These are phyloP conservation scores for Ceratocystis lukuohia DNA, from an alignment of 2,329 filamentous ascomycete species.

Conservation along the genomic window DNA sequence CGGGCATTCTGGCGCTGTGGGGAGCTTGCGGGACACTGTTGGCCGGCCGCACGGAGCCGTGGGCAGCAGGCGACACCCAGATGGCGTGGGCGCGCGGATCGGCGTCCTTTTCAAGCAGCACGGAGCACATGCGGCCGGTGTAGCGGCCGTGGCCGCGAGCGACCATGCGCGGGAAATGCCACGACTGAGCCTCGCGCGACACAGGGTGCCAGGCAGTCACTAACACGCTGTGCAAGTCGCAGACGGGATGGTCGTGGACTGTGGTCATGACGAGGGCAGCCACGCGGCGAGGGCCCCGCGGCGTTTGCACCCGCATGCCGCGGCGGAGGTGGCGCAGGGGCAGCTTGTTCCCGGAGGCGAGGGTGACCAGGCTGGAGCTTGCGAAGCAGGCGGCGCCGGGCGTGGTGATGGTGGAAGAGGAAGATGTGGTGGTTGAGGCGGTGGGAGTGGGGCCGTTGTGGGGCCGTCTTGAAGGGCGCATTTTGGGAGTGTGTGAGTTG, in stretches of 20 bases:
- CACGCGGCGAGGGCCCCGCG: slow-evolving; percentile 36
- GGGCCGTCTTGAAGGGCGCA: slow-evolving; percentile 2
- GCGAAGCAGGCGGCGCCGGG: slow-evolving; percentile 38
- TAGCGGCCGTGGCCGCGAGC: slow-evolving; percentile 29
- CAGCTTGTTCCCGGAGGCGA: slow-evolving; percentile 31
- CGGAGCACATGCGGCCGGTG: slow-evolving; percentile 42
- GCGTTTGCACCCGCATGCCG: slow-evolving; percentile 39
- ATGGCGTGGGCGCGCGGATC: slow-evolving; percentile 38
- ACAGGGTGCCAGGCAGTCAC: slow-evolving; percentile 51
- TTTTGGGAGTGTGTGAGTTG: neutral
- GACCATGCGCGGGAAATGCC: slow-evolving; percentile 35
- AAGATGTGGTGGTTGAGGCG: slow-evolving; percentile 25
- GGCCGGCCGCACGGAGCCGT: neutral
- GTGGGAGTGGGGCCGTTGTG: neutral
- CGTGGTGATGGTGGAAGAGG: slow-evolving; percentile 19
- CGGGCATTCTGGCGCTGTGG: neutral
- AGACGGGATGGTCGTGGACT: slow-evolving; percentile 31
- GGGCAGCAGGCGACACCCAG: slow-evolving; percentile 1
- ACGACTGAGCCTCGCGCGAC: slow-evolving; percentile 28
- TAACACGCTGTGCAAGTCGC: slow-evolving; percentile 33
- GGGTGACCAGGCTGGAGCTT: slow-evolving; percentile 33
- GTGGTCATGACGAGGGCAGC: slow-evolving; percentile 38
- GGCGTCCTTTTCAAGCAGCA: slow-evolving; percentile 37
- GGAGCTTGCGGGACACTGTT: neutral
- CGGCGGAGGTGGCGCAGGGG: slow-evolving; percentile 33